These are phyloP conservation scores for Favolaschia claudopus DNA, from an alignment of 768 basidiomycete genomes.

Conservation along the genomic window DNA sequence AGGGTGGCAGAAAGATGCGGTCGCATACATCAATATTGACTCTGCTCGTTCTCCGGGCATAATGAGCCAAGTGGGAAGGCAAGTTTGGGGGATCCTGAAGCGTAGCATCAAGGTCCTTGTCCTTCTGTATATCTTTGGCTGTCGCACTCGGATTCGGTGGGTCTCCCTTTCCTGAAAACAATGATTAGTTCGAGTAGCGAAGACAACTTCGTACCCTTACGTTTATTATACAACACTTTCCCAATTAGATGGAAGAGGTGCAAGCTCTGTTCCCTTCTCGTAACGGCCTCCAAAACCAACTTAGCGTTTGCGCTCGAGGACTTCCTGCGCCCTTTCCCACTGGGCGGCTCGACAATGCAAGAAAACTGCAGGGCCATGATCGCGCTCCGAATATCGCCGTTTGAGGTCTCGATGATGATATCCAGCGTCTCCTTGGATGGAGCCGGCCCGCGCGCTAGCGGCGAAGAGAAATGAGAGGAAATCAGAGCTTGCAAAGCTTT, in stretches of 20 bases:
- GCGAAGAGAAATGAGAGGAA: slow-evolving; percentile 51
- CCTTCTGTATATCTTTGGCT: slow-evolving; percentile 68
- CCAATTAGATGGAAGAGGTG: slow-evolving; percentile 93
- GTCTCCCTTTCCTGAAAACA: slow-evolving; percentile 74
- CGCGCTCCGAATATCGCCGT: slow-evolving; percentile 93
- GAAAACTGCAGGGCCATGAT: slow-evolving; percentile 94
- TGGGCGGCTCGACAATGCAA: slow-evolving; percentile 54
- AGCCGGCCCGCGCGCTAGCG: slow-evolving; percentile 32
- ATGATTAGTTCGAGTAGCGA: slow-evolving; percentile 4
- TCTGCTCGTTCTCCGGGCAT: slow-evolving; percentile 72
- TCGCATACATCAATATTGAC: slow-evolving; percentile 81
- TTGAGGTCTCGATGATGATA: slow-evolving; percentile 76
- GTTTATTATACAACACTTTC: slow-evolving; percentile 94
- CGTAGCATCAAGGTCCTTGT: slow-evolving; percentile 61
- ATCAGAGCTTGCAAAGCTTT: slow-evolving; percentile 77
- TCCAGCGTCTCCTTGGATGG: slow-evolving; percentile 77
- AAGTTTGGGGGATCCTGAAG: slow-evolving; percentile 64
- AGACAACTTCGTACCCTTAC: slow-evolving; percentile 51
- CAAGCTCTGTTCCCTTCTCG: slow-evolving; percentile 85
- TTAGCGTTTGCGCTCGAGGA: slow-evolving; percentile 33
- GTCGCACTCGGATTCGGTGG: slow-evolving; percentile 60
- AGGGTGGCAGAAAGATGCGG: background rate
- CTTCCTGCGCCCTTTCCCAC: slow-evolving; percentile 40
- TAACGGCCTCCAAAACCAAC: slow-evolving; percentile 73
- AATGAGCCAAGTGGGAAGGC: slow-evolving; percentile 64